These are phyloP conservation scores for Aquanectria penicillioides DNA, from an alignment of 2,329 filamentous ascomycete genomes.

Conservation along the genomic window DNA sequence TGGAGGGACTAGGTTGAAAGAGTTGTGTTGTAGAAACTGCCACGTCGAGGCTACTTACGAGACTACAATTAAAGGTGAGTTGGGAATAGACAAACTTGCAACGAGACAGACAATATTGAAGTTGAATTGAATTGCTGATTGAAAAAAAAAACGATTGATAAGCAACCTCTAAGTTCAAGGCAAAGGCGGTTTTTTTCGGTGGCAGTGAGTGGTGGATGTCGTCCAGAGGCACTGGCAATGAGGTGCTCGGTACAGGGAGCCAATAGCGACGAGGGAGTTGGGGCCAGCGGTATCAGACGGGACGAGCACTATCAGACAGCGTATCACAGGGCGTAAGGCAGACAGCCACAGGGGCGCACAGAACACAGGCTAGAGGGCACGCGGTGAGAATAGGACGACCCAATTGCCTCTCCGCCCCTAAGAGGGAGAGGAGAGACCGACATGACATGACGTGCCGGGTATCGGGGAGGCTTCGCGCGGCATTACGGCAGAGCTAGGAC, in stretches of 20 bases:
- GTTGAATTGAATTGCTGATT: neutral
- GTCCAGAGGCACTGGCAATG: conserved; percentile 1
- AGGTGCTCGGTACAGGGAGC: conserved; percentile 15
- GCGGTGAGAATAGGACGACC: no score
- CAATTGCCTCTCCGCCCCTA: neutral
- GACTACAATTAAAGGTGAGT: neutral
- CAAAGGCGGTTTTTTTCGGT: no score
- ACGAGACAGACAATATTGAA: no score
- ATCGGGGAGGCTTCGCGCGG: no score
- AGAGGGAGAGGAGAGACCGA: neutral
- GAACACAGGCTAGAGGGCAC: no score
- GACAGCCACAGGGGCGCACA: no score
- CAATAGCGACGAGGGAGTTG: conserved; percentile 11
- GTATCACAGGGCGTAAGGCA: no score
- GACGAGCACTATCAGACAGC: no score
- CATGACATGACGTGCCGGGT: no score
- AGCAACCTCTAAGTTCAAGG: no score
- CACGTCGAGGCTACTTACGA: conserved; percentile 7
- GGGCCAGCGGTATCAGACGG: neutral
- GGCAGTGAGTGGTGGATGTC: neutral
- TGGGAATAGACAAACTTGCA: no score
- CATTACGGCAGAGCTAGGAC: no score
- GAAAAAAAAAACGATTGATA: neutral
- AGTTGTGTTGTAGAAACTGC: neutral
- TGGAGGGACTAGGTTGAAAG: neutral